Evolutionary conservation across 106 monocot genomes (phyloP), one percentile per base, ranked within the genome.

Genomic region (Apostasia ramifera): DNA sequence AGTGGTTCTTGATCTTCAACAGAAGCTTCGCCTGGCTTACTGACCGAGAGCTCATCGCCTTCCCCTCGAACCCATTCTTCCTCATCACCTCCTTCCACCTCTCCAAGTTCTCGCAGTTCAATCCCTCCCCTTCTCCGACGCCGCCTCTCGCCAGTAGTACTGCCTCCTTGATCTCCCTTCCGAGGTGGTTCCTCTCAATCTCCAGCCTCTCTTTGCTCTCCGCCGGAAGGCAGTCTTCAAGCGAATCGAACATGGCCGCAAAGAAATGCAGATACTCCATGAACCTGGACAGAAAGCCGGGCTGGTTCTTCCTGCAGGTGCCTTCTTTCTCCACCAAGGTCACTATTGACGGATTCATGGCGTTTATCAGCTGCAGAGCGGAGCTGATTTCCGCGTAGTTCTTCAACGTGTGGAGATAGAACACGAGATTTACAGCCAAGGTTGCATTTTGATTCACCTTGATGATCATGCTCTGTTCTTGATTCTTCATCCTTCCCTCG

Each of bases 21-120:
- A 87, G 64, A 3, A 87, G 64, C 75, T 83, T 87, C 44, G 87
- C 87, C 52, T 87, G 87, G 73, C 87, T 83, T 60, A 87, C 63
- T 13, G 87, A 74, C 53, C 80, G 74, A 8, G 80, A 83, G 50
- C 87, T 87, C 69, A 83, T 42, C 68, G 61, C 74, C 48, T 71
- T 58, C 1, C 60, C 77, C 53, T 77, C 59, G 13, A 74, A 75
- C 57, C 83, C 67, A 11, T 47, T 51, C 6, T 64, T 41, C 68
- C 68, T 71, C 87, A 87, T 87, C 55, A 46, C 71, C 57, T 45
- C 67, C 57, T 77, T 87, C 87, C 80, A 80, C 8, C 51, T 70
- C 66, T 74, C 82, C 62, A 70, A 8, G 43, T 50, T 71, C 13
- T 60, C 71, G 8, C 15, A 49, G n/a, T 60, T 8, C 57, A 8